phyloP scores from a whole-genome alignment of 345 rosid species.

The Acer yangbiense region DNA sequence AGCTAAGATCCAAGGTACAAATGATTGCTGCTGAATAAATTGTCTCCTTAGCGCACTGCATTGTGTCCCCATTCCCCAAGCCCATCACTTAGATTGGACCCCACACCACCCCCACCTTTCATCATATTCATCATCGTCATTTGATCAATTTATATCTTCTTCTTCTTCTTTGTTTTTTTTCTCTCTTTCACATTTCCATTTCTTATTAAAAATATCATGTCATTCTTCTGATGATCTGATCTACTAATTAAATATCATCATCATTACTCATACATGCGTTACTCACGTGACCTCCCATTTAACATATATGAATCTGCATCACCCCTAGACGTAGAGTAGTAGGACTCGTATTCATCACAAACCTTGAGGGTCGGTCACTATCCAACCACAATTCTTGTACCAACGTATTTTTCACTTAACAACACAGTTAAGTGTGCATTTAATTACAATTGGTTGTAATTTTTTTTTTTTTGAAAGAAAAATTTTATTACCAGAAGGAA shows the following conservation, averaged over 20 bases:
- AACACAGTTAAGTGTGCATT: no score
- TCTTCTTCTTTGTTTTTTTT: background rate
- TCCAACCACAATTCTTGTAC: background rate
- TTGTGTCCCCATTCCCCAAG: slow-evolving; percentile 20
- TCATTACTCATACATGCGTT: slow-evolving; percentile 26
- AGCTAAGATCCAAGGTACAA: slow-evolving; percentile 38
- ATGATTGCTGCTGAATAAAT: slow-evolving; percentile 48
- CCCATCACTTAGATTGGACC: no score
- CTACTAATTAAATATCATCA: background rate
- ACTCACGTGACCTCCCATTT: slow-evolving; percentile 36
- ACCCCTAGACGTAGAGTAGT: no score
- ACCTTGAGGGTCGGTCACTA: background rate
- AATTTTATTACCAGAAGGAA: no score
- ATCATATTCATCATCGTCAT: background rate
- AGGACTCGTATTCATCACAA: no score
- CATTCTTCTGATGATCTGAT: slow-evolving; percentile 30
- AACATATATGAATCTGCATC: background rate
- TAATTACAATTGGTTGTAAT: no score
- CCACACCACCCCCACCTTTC: background rate
- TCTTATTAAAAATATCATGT: slow-evolving; percentile 22
- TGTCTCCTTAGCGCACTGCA: slow-evolving; percentile 45
- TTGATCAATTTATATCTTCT: background rate
- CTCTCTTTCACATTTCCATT: background rate
- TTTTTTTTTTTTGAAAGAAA: no score
- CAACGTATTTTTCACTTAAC: no score